Conservation (phyloP, 495 filamentous ascomycete genomes). For the Penicillium lividum region DNA sequence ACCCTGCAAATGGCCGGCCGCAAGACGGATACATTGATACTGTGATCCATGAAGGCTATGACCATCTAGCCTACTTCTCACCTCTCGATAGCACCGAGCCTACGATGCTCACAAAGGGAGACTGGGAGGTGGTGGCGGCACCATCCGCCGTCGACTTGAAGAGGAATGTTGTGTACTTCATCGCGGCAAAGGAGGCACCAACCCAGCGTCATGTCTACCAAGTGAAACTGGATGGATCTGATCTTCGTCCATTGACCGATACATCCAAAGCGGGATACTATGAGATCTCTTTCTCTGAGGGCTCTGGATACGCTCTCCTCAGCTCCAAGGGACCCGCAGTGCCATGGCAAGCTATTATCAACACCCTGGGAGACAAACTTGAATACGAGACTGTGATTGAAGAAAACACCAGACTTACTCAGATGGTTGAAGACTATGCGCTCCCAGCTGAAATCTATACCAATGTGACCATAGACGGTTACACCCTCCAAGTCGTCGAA, state of each 20-base stretch:
- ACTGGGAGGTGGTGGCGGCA: slow-evolving; percentile 91
- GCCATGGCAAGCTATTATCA: slow-evolving; percentile 90
- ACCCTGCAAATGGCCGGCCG: slow-evolving; percentile 71
- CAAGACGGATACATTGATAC: slow-evolving; percentile 93
- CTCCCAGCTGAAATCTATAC: slow-evolving; percentile 84
- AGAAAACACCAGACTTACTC: slow-evolving; percentile 67
- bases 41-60: slow-evolving; percentile 80
- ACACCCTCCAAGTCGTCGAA: slow-evolving; percentile 82
- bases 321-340: slow-evolving; percentile 82
- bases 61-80: slow-evolving; percentile 94
- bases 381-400: slow-evolving; percentile 70
- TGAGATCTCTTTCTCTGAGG: slow-evolving; percentile 79
- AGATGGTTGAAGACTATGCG: slow-evolving; percentile 71
- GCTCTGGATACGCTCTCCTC: slow-evolving; percentile 77
- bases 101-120: slow-evolving; percentile 78
- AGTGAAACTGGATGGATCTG: slow-evolving; percentile 78
- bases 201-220: slow-evolving; percentile 90
- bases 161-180: slow-evolving; percentile 85
- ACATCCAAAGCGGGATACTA: slow-evolving; percentile 80
- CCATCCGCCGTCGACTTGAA: slow-evolving; percentile 85
- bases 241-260: slow-evolving; percentile 71
- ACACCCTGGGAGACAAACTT: slow-evolving; percentile 67
- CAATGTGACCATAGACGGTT: slow-evolving; percentile 78
- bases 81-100: slow-evolving; percentile 81
- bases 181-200: slow-evolving; percentile 81